These are phyloP conservation scores for Volutella citrinella DNA, from an alignment of 2,329 filamentous ascomycete species.

Conservation along the genomic window DNA sequence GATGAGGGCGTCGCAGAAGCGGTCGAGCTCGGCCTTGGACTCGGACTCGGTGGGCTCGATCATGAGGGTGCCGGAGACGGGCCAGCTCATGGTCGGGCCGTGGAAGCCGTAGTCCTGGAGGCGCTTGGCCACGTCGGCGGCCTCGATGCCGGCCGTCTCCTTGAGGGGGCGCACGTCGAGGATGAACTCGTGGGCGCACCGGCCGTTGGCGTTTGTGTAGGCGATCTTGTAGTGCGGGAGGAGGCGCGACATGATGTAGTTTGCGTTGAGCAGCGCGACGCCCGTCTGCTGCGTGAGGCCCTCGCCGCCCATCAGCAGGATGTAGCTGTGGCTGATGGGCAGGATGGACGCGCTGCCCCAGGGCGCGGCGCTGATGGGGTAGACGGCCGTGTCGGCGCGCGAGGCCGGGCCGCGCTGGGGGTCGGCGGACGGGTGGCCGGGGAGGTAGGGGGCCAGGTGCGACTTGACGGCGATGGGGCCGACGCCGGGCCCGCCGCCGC, in stretches of 20 bases:
- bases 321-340: constrained; percentile 93
- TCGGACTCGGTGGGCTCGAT: constrained; percentile 96
- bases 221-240: constrained; percentile 83
- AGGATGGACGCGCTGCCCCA: constrained; percentile 90
- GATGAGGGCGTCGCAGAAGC: constrained; percentile 88
- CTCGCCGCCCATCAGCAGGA: constrained; percentile 75
- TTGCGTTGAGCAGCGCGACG: constrained; percentile 88
- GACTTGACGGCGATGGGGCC: constrained; percentile 89
- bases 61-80: constrained; percentile 92
- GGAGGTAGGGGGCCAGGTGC: constrained; percentile 72
- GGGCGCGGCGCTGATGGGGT: constrained; percentile 50
- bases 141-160: constrained; percentile 78
- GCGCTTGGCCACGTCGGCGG: constrained; percentile 92
- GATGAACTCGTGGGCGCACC: constrained; percentile 97
- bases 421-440: constrained; percentile 22
- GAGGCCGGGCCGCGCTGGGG: constrained; percentile 30
- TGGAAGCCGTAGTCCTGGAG: constrained; percentile 98
- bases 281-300: constrained; percentile 88
- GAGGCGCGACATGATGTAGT: constrained; percentile 90
- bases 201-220: constrained; percentile 88
- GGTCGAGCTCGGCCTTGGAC: constrained; percentile 85
- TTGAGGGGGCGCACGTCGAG: constrained; percentile 85
- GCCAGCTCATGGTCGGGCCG: constrained; percentile 95
- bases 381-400: constrained; percentile 51
- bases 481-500: constrained; percentile 89